Base-by-base conservation (phyloP, 2,329 filamentous ascomycete genomes). In the Dothistroma septosporum region DNA sequence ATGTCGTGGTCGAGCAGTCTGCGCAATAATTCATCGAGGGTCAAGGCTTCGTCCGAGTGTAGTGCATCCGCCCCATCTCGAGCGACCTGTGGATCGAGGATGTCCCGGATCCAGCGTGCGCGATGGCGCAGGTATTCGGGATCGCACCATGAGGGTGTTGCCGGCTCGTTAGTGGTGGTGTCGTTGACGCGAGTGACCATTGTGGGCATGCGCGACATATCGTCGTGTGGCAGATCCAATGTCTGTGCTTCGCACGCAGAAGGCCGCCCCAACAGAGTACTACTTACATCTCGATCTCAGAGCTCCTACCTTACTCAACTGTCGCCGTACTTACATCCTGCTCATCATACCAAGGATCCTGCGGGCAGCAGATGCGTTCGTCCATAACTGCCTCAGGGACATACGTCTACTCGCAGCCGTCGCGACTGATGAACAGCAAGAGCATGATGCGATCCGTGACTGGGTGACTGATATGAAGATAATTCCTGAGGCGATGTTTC, bases 41-140 rank as follows among this genome's bases (percentile, higher is more conserved):
- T 71, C 19, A 80, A 64, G 6, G 79, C 72, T 48, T 80, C 78
- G 60, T 81, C 77, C 0, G 77, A 72, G 14, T 71, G 69, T 32
- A 81, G 68, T 4, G 70, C 68, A 44, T 79, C 72, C 0, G 77
- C 75, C 1, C 79, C 79, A 44, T 80, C 74, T 19, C 75, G 76
- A 6, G 79, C 78, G 52, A 81, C 73, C 47, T 75, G 67, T 3
- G 76, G 72, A 56, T 82, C 79, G 16, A 82, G 76, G 5, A 76
- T 74, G 65, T 81, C 78, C 37, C 79, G 77, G 55, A 82, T 80
- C 77, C 79, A 80, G 33, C 68, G 69, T 2, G 76, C 69, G 48
- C 76, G 68, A 21, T 71, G 59, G 41, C 70, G 75, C 49, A 81
- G 74, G 22, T 70, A 67, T 6, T 72, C 62, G 4, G 64, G 57